A percentile compares a stretch with the other conserved stretches of the same genome.
Evolutionary conservation across 306 rosid species (phyloP).

Genomic region (Carpinus viminea): DNA sequence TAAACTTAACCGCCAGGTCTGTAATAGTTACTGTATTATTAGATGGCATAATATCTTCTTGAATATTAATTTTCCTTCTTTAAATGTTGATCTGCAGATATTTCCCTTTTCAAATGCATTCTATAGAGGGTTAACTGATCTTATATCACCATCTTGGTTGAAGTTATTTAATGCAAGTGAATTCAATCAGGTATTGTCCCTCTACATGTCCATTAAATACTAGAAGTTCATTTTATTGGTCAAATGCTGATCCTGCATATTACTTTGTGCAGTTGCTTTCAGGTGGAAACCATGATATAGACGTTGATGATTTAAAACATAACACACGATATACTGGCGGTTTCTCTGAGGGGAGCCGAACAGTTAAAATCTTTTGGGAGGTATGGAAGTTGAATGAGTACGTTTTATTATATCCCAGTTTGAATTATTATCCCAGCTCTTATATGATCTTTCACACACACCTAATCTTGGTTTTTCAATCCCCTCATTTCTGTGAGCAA

Average conservation of each 20-base stretch:
- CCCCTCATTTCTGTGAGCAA: too few relatives aligned
- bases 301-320: slow-evolving; percentile 76
- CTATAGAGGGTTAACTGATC: slow-evolving; percentile 87
- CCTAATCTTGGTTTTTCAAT: too few relatives aligned
- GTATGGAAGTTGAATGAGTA: slow-evolving; percentile 34
- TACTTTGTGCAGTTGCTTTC: slow-evolving; percentile 79
- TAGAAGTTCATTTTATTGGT: slow-evolving; percentile 25
- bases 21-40: slow-evolving; percentile 8
- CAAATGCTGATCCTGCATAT: slow-evolving; percentile 35
- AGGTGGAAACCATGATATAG: slow-evolving; percentile 94
- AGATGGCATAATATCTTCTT: not conserved
- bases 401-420: too few relatives aligned
- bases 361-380: slow-evolving; percentile 93
- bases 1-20: slow-evolving; percentile 95
- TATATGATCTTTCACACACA: too few relatives aligned
- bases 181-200: slow-evolving; percentile 84
- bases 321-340: slow-evolving; percentile 94
- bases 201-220: slow-evolving; percentile 16
- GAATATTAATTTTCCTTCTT: slow-evolving; percentile 32
- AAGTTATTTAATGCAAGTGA: slow-evolving; percentile 90
- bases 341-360: slow-evolving; percentile 79
- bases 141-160: slow-evolving; percentile 95
- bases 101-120: slow-evolving; percentile 85
- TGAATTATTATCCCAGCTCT: not conserved
- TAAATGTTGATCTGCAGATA: slow-evolving; percentile 61